A percentile compares a stretch with the other conserved stretches of the same genome.
These are phyloP conservation scores for Simplicillium aogashimaense DNA, from an alignment of 2,329 filamentous ascomycete species.

Conservation along the genomic window DNA sequence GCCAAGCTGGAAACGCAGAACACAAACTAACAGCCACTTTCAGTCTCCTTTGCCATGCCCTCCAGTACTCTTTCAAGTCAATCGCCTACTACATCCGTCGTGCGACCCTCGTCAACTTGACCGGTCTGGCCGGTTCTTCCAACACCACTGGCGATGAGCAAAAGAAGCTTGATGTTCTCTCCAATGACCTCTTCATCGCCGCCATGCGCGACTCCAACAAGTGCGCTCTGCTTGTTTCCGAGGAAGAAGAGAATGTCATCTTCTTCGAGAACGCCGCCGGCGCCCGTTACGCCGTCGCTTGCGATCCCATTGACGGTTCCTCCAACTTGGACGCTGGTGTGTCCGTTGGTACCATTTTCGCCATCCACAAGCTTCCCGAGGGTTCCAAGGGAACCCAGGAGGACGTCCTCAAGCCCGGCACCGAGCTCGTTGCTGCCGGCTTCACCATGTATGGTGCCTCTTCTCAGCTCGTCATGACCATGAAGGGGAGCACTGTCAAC, in stretches of 20 bases:
- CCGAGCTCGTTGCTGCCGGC: conserved; percentile 85
- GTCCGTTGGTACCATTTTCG: conserved; percentile 96
- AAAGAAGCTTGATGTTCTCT: conserved; percentile 99
- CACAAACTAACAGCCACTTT: background rate
- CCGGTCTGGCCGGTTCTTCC: conserved; percentile 85
- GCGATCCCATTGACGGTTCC: conserved; percentile 95
- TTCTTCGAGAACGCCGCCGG: conserved; percentile 68
- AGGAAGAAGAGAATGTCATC: conserved; percentile 92
- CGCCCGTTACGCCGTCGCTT: conserved; percentile 87
- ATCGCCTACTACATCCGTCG: conserved; percentile 99
- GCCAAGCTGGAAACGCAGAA: background rate
- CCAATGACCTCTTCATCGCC: conserved; percentile 94
- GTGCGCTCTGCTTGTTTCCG: conserved; percentile 87
- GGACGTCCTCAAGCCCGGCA: conserved; percentile 81
- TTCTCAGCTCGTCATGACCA: conserved; percentile 91
- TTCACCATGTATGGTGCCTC: conserved; percentile 99
- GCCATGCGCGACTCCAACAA: conserved; percentile 90
- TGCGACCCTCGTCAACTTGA: conserved; percentile 89
- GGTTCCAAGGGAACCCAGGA: conserved; percentile 65
- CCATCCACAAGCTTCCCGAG: conserved; percentile 80
- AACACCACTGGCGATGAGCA: conserved; percentile 97
- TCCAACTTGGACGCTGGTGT: conserved; percentile 97
- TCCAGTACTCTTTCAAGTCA: conserved; percentile 99
- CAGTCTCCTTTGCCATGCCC: conserved; percentile 89
- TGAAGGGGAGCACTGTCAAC: conserved; percentile 86